phyloP scores from a whole-genome alignment of 2,329 filamentous ascomycete genomes.

The Aspergillus brasiliensis region DNA sequence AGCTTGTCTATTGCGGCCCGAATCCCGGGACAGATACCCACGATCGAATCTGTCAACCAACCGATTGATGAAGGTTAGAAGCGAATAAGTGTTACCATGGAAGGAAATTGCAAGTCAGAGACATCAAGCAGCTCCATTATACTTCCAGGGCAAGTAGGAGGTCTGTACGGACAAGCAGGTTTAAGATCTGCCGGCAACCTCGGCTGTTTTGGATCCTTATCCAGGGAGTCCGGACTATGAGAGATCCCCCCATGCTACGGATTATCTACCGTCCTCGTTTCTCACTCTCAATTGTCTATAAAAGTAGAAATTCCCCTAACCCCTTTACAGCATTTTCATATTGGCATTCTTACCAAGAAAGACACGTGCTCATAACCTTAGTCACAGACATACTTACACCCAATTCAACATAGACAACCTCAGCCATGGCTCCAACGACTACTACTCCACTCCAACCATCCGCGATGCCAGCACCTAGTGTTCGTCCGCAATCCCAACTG shows the following conservation, averaged over 20 bases:
- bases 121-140: background rate
- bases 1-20: background rate
- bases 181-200: background rate
- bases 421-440: too few species aligned
- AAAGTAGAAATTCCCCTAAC: background rate
- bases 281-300: background rate
- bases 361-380: too few species aligned
- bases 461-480: background rate
- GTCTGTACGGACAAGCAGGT: background rate
- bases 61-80: background rate
- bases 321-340: too few species aligned
- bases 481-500: background rate
- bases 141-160: background rate
- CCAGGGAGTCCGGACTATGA: background rate
- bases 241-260: background rate
- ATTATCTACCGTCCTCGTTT: too few species aligned
- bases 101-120: background rate
- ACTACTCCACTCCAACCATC: background rate
- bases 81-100: background rate
- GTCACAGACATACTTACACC: background rate
- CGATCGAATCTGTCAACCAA: background rate
- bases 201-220: background rate
- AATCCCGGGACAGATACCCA: background rate
- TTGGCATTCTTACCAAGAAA: too few species aligned
- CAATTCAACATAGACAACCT: background rate